Base-by-base conservation (phyloP, 179 eudicot species). In the Beta corolliflora region DNA sequence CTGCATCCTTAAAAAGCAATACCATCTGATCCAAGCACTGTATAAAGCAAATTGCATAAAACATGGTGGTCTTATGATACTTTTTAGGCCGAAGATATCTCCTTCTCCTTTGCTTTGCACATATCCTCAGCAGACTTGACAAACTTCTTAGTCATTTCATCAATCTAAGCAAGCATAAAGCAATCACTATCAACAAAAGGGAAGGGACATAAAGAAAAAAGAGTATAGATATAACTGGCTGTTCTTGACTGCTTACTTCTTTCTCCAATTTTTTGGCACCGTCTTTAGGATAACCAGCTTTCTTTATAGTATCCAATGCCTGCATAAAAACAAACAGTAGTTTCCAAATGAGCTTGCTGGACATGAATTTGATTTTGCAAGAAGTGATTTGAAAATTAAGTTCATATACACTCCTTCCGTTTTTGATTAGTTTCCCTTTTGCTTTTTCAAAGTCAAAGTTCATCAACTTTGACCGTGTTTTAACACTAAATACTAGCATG, bases 31-130 rank as follows among this genome's bases (percentile, higher is more conserved):
- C 52, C 50, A 59, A 75, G 65, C 67, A 21, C 71, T n/a, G 2
- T 19, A 5, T 72, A 70, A 76, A 59, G 56, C 44, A 76, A 41
- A 10, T 64, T 31, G 54, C 58, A 56, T 4, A 59, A 55, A 65
- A 60, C 14, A 52, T 0, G 71, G 15, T 56, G 77, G 3, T 16
- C 5, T 46, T 8, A 12, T 3, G n/a, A 81, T 48, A 78, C 54
- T n/a, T 19, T 79, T 88, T 85, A 93, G 81, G 88, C 92, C 72
- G 79, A 80, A 79, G 83, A 52, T 41, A 95, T 92, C 83, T 95
- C 98, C 84, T 95, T 95, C 85, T 95, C 98, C 92, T 95, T 95
- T 19, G 94, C 85, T 88, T 95, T 95, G 91, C 97, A 92, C 92
- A 93, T 88, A 77, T 95, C 97, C 85, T 95, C 98, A 0, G 97